These are phyloP conservation scores for Cladophialophora yegresii DNA, from an alignment of 2,329 filamentous ascomycete genomes.

Conservation along the genomic window DNA sequence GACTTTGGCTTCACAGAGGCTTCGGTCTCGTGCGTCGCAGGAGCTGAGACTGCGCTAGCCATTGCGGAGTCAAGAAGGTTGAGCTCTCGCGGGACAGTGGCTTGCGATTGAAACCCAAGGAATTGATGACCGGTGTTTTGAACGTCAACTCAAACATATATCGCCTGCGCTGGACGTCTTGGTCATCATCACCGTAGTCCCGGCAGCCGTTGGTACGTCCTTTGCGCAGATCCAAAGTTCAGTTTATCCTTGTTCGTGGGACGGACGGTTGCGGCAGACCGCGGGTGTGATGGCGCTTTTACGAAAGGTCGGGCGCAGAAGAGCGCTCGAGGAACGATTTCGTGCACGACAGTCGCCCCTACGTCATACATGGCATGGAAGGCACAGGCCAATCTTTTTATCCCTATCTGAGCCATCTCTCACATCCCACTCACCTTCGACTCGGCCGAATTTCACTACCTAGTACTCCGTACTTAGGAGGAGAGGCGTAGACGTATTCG, in stretches of 20 bases:
- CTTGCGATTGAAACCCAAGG: neutral
- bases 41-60: slow-evolving; percentile 10
- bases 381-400: neutral
- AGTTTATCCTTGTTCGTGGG: neutral
- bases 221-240: neutral
- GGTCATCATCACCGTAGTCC: neutral
- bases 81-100: neutral
- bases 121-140: neutral
- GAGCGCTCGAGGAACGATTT: too few relatives aligned
- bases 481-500: too few relatives aligned
- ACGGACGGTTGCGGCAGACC: slow-evolving; percentile 8
- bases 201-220: neutral
- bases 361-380: neutral
- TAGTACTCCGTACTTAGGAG: too few relatives aligned
- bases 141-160: neutral
- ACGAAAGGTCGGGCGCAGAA: neutral
- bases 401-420: neutral
- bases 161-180: neutral
- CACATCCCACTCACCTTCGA: neutral
- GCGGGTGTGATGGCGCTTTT: neutral
- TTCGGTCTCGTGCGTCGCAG: slow-evolving; percentile 2
- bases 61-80: slow-evolving; percentile 1
- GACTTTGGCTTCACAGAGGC: neutral
- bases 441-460: neutral
- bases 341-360: too few relatives aligned